A percentile compares a stretch with the other conserved stretches of the same genome.
Conservation (phyloP, 2,329 filamentous ascomycete species). For the Arthrobotrys iridis region DNA sequence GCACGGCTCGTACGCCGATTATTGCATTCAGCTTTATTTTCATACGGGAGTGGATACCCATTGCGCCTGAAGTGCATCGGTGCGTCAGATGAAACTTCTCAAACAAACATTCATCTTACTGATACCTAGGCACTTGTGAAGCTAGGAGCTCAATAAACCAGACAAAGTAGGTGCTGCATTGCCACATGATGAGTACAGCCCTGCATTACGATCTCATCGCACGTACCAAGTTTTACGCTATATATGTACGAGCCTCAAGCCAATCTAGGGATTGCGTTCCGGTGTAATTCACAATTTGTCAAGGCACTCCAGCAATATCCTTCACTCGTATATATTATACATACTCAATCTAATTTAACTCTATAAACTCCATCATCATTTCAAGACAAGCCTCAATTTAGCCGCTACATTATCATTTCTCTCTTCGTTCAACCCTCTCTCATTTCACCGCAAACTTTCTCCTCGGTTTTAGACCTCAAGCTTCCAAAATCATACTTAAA, state of each 20-base stretch:
- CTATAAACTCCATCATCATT: background rate
- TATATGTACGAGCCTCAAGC: conserved; percentile 20
- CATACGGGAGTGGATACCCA: conserved; percentile 3
- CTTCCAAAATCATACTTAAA: conserved; percentile 15
- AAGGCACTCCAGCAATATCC: background rate
- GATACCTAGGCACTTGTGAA: background rate
- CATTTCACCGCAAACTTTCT: conserved; percentile 2
- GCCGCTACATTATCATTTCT: background rate
- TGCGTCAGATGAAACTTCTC: conserved; percentile 20
- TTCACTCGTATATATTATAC: background rate
- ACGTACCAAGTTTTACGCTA: conserved; percentile 2
- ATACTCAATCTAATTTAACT: conserved; percentile 5
- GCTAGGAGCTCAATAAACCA: background rate
- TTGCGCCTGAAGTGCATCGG: background rate
- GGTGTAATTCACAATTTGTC: conserved; percentile 6
- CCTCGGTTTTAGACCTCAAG: background rate
- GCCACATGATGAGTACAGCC: conserved; percentile 7
- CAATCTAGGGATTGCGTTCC: conserved; percentile 7
- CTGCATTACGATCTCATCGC: background rate
- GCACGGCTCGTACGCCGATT: background rate
- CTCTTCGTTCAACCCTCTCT: background rate
- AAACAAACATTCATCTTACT: background rate
- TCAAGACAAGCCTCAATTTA: conserved; percentile 6
- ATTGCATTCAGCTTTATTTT: background rate
- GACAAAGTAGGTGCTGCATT: background rate